Base-by-base conservation (phyloP, 345 rosid species). In the Eucalyptus sideroxylon region DNA sequence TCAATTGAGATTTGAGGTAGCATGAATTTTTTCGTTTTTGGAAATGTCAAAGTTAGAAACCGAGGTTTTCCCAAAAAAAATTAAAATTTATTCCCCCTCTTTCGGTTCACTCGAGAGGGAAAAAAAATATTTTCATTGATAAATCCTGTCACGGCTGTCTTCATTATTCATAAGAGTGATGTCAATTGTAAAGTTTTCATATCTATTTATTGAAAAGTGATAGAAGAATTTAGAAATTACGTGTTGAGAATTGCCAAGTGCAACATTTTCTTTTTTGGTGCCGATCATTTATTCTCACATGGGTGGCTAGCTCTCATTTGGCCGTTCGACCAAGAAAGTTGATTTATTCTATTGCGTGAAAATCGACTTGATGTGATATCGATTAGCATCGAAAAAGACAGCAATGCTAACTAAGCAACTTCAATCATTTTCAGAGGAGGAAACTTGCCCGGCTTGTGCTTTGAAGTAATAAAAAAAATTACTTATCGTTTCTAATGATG, bases 81-180 rank as follows among this genome's bases (percentile, higher is more conserved):
- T 27, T 27, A 12, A 27, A 60, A 60, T 60, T 13, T 27, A 60
- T 27, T 13, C 69, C 69, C 69, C 62, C 31, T 62, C 69, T 30
- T 13, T 62, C 31, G 4, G 34, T 62, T 62, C 17, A 5, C 69
- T 3, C 2, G 27, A n/a, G 4, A 15, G 8, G 6, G 3, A 10
- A 23, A 56, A n/a, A 56, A 24, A 23, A 24, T 6, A 5, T 37
- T 37, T 72, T 34, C 45, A 37, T 17, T 5, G 40, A 65, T 15
- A 15, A n/a, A 7, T n/a, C 0, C 2, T 17, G 9, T 65, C 21
- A n/a, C 0, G 0, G 4, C 40, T 65, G 9, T n/a, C 21, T 15
- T n/a, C 6, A 5, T 34, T 34, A 21, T 31, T 6, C 13, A 34
- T 17, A 11, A 34, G 3, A 17, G 23, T 16, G 12, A 69, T 16